These are phyloP conservation scores for Leccinum variicolor DNA, from an alignment of 768 basidiomycete species.

Conservation along the genomic window DNA sequence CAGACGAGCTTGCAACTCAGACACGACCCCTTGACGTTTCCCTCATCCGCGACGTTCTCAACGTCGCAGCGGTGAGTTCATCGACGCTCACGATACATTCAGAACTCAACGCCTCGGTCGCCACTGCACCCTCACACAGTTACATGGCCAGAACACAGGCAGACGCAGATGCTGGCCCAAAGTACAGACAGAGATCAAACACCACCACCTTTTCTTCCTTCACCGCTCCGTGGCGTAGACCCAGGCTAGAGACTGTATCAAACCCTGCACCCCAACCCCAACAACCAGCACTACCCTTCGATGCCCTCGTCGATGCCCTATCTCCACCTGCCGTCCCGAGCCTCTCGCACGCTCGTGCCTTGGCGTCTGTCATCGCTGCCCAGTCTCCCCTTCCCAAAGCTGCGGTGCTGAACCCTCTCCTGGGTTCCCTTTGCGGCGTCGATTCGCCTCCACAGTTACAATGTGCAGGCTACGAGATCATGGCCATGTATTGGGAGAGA, in stretches of 20 bases:
- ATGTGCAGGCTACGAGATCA: slow-evolving; percentile 67
- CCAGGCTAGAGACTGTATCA: slow-evolving; percentile 29
- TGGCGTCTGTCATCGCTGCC: slow-evolving; percentile 49
- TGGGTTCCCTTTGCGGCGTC: slow-evolving; percentile 54
- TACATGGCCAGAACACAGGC: slow-evolving; percentile 30
- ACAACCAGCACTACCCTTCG: slow-evolving; percentile 32
- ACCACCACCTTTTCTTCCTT: slow-evolving; percentile 41
- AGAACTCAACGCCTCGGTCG: slow-evolving; percentile 2
- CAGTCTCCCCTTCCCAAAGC: slow-evolving; percentile 55
- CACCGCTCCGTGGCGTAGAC: slow-evolving; percentile 37
- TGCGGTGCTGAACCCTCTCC: slow-evolving; percentile 54
- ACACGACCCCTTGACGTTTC: slow-evolving; percentile 17
- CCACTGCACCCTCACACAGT: slow-evolving; percentile 10
- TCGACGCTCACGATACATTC: neutral
- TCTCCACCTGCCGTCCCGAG: slow-evolving; percentile 63
- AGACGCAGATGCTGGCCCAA: slow-evolving; percentile 31
- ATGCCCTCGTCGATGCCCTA: slow-evolving; percentile 44
- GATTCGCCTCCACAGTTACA: slow-evolving; percentile 57
- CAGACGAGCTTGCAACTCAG: slow-evolving; percentile 1
- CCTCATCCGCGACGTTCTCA: slow-evolving; percentile 9
- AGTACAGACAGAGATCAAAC: slow-evolving; percentile 39
- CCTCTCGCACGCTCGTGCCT: slow-evolving; percentile 54
- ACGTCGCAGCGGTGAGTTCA: slow-evolving; percentile 6
- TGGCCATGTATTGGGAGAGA: slow-evolving; percentile 68
- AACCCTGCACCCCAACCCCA: slow-evolving; percentile 24